Percentiles rank a stretch among this genome's conserved stretches.
phyloP scores from a whole-genome alignment of 345 rosid genomes.

The Punica granatum region DNA sequence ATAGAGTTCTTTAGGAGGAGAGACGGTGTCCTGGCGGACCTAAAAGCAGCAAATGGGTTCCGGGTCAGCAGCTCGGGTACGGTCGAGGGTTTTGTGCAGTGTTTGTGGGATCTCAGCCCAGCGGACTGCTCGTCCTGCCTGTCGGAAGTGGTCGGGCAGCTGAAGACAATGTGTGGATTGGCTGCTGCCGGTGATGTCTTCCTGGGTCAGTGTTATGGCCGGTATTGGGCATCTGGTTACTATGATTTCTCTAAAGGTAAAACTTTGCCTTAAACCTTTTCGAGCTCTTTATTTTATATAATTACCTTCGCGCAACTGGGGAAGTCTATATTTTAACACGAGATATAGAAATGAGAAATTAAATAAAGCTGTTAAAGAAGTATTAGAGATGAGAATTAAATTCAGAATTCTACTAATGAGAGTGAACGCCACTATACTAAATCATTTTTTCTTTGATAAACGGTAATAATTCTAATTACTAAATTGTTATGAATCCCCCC shows the following conservation, averaged over 20 bases:
- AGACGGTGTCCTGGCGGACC: conserved; percentile 70
- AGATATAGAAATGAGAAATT: too few species aligned
- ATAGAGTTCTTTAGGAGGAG: conserved; percentile 60
- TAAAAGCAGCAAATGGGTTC: conserved; percentile 46
- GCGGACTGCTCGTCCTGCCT: conserved; percentile 65
- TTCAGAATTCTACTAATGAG: too few species aligned
- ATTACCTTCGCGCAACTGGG: too few species aligned
- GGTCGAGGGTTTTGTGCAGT: conserved; percentile 81
- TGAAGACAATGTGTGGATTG: conserved; percentile 69
- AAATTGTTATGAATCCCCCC: too few species aligned
- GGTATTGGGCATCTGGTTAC: conserved; percentile 86
- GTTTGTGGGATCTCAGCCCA: conserved; percentile 66
- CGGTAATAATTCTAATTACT: too few species aligned
- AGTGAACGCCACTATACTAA: too few species aligned
- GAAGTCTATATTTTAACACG: too few species aligned
- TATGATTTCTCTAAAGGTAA: conserved; percentile 59
- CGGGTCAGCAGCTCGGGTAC: conserved; percentile 74
- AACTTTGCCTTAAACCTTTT: neutral
- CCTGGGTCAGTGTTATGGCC: conserved; percentile 76
- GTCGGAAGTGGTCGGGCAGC: conserved; percentile 42
- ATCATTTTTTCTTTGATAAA: too few species aligned
- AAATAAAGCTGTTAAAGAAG: too few species aligned
- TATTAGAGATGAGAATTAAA: too few species aligned
- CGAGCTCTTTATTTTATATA: neutral
- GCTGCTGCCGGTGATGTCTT: conserved; percentile 80